phyloP scores from a whole-genome alignment of 148 eudicot species.

The Polygonum aviculare region DNA sequence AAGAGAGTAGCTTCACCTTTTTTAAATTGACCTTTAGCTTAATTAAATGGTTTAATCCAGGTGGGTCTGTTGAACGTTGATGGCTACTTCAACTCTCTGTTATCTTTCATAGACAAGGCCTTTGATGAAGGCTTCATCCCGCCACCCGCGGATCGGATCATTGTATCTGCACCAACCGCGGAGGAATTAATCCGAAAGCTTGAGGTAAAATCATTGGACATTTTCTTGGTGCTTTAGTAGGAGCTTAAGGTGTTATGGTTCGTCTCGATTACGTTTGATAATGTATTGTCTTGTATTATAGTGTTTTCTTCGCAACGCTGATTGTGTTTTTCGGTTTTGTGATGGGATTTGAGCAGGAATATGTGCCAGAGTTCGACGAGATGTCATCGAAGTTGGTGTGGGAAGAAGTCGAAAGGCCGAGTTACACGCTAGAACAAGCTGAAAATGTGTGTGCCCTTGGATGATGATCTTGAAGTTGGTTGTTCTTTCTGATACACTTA shows the following conservation, averaged over 20 bases:
- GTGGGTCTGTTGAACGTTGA: conserved; percentile 12
- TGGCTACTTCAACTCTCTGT: conserved; percentile 59
- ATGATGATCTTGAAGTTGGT: background rate
- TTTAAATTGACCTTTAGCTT: conserved; percentile 15
- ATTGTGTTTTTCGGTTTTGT: background rate
- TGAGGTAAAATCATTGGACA: conserved; percentile 41
- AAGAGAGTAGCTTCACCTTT: background rate
- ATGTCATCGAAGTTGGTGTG: conserved; percentile 60
- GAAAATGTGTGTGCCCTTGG: background rate
- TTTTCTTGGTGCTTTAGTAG: background rate
- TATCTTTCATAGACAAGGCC: conserved; percentile 90
- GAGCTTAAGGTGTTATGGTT: background rate
- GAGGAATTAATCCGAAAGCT: conserved; percentile 68
- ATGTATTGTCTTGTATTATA: too few relatives aligned
- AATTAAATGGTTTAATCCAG: conserved; percentile 19
- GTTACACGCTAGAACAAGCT: conserved; percentile 30
- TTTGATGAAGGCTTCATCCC: conserved; percentile 98
- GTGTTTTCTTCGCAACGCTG: background rate
- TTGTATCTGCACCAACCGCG: conserved; percentile 87
- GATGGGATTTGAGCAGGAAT: conserved; percentile 35
- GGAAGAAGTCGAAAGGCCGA: conserved; percentile 67
- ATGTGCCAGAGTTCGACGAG: conserved; percentile 76
- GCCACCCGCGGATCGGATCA: conserved; percentile 70
- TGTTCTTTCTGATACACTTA: conserved; percentile 4
- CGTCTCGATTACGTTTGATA: background rate